Percentiles rank a stretch among this genome's conserved stretches.
Conservation (phyloP, 208 protist genomes). For the Strigomonas culicis region DNA sequence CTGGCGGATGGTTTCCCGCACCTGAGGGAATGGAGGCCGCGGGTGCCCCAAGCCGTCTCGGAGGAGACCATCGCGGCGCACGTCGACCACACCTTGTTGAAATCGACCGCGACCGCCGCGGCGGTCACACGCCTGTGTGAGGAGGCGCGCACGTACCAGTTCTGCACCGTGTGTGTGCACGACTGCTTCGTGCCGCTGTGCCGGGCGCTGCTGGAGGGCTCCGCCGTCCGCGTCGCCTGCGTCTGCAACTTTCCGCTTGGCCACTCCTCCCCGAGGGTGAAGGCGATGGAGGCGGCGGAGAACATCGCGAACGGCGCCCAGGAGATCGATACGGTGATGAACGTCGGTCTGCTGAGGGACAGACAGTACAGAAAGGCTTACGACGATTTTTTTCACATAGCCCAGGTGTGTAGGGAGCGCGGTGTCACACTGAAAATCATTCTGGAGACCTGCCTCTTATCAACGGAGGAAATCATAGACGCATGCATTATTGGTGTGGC, state of each 20-base stretch:
- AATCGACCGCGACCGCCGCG: slow-evolving; percentile 53
- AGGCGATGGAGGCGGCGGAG: slow-evolving; percentile 78
- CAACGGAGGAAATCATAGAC: slow-evolving; percentile 90
- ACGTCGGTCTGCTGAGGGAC: slow-evolving; percentile 87
- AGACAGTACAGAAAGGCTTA: slow-evolving; percentile 81
- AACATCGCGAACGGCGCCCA: slow-evolving; percentile 68
- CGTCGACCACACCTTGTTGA: slow-evolving; percentile 95
- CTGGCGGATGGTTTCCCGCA: slow-evolving; percentile 62
- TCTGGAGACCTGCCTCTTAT: slow-evolving; percentile 91
- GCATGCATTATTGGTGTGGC: slow-evolving; percentile 75
- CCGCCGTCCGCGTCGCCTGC: slow-evolving; percentile 50
- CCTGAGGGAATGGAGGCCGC: slow-evolving; percentile 27
- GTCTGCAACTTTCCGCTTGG: slow-evolving; percentile 94
- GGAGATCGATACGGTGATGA: slow-evolving; percentile 96
- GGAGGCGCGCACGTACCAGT: slow-evolving; percentile 82
- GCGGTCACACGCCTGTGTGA: slow-evolving; percentile 80
- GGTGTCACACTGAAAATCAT: slow-evolving; percentile 82
- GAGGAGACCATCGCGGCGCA: slow-evolving; percentile 30
- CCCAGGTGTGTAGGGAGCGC: slow-evolving; percentile 54
- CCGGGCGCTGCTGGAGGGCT: slow-evolving; percentile 33
- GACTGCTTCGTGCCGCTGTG: slow-evolving; percentile 60
- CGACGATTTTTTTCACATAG: slow-evolving; percentile 62
- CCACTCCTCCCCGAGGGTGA: slow-evolving; percentile 69
- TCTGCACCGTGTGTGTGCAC: slow-evolving; percentile 94
- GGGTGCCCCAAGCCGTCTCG: slow-evolving; percentile 31